These are phyloP conservation scores for Veloporphyrellus conicus DNA, from an alignment of 1,284 basidiomycete species.

Conservation along the genomic window DNA sequence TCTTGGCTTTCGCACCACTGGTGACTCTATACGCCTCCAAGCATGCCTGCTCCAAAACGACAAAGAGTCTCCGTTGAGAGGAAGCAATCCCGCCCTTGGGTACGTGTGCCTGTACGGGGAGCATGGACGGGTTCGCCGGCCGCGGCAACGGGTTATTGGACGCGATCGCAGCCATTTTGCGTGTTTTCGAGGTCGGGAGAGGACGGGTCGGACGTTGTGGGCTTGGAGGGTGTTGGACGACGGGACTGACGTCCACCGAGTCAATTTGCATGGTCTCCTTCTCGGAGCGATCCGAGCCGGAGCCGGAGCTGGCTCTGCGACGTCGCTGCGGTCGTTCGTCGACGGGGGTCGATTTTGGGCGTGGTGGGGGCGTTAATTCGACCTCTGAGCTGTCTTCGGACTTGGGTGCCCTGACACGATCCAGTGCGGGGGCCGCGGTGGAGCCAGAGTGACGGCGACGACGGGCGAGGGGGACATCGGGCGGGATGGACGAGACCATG, in stretches of 20 bases:
- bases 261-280: slow-evolving; percentile 27
- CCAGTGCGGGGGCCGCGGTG: slow-evolving; percentile 17
- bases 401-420: slow-evolving; percentile 9
- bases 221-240: not conserved
- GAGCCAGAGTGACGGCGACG: slow-evolving; percentile 35
- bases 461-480: slow-evolving; percentile 12
- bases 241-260: not conserved
- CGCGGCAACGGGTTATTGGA: slow-evolving; percentile 36
- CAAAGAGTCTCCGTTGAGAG: slow-evolving; percentile 73
- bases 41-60: slow-evolving; percentile 91
- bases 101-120: slow-evolving; percentile 77
- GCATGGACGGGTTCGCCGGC: slow-evolving; percentile 69
- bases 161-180: slow-evolving; percentile 44
- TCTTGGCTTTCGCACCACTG: slow-evolving; percentile 50
- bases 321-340: slow-evolving; percentile 27
- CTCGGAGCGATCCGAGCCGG: slow-evolving; percentile 34
- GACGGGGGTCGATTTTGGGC: slow-evolving; percentile 34
- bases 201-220: slow-evolving; percentile 44
- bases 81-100: slow-evolving; percentile 60
- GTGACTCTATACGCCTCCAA: slow-evolving; percentile 92
- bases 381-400: slow-evolving; percentile 5
- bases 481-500: slow-evolving; percentile 12
- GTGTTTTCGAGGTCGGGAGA: slow-evolving; percentile 47
- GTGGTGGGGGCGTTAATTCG: slow-evolving; percentile 25
- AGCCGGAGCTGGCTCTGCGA: slow-evolving; percentile 24